phyloP scores from a whole-genome alignment of 192 early-diverging fungal species.

The Coemansia sp. region DNA sequence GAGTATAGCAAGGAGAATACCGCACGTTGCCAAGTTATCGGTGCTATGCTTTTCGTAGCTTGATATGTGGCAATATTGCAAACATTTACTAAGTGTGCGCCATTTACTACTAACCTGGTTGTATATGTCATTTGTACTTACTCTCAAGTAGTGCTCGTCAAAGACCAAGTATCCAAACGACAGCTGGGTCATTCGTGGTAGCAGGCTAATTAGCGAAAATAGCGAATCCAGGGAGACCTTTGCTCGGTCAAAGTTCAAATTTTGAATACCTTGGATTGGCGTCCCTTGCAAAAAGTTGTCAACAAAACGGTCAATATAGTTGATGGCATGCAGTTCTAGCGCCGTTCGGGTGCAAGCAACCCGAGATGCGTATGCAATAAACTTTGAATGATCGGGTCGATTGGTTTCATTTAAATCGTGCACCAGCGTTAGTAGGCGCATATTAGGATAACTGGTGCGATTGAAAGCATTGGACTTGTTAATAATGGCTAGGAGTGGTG shows the following conservation, averaged over 20 bases:
- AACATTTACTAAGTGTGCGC: not conserved
- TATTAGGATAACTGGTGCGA: not conserved
- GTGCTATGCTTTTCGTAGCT: not conserved
- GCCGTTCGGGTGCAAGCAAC: not conserved
- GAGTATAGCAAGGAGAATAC: not conserved
- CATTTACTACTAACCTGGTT: not conserved
- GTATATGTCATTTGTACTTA: not conserved
- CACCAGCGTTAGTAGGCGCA: not conserved
- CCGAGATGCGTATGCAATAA: not conserved
- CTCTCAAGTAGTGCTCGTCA: not conserved
- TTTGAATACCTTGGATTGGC: not conserved
- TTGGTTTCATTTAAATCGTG: not conserved
- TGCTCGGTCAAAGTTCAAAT: constrained; percentile 6
- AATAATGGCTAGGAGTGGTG: not conserved
- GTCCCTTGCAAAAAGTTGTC: not conserved
- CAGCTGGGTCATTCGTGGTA: not conserved
- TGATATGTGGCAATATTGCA: constrained; percentile 2
- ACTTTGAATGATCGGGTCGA: not conserved
- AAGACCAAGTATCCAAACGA: not conserved
- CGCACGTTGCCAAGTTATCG: not conserved
- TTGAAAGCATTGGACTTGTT: constrained; percentile 3
- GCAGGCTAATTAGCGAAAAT: not conserved
- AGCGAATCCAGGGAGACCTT: not conserved
- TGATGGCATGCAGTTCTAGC: not conserved
- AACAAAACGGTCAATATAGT: not conserved